Evolutionary conservation across 495 filamentous ascomycete genomes (phyloP).

Genomic region (Cairneyella variabilis): DNA sequence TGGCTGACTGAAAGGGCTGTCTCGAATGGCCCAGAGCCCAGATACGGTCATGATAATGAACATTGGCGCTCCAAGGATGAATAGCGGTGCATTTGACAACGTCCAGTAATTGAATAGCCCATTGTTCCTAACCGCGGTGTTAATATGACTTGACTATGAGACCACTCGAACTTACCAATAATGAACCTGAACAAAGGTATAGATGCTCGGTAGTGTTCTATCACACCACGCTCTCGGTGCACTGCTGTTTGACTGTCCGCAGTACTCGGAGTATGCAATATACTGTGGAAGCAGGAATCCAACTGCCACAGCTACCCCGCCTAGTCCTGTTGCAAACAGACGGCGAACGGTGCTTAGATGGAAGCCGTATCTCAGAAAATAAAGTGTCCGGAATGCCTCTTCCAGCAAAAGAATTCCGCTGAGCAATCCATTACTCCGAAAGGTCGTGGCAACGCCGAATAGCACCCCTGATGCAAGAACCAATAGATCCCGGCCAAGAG

Average conservation of each 20-base stretch:
- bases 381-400: constrained; percentile 25
- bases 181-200: constrained; percentile 78
- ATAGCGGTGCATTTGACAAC: constrained; percentile 81
- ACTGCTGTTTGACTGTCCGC: constrained; percentile 34
- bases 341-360: constrained; percentile 32
- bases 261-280: constrained; percentile 72
- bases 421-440: constrained; percentile 84
- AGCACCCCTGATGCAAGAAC: constrained; percentile 56
- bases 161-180: constrained; percentile 68
- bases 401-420: constrained; percentile 69
- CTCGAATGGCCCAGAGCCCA: constrained; percentile 47
- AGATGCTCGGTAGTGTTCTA: constrained; percentile 72
- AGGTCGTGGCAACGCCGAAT: constrained; percentile 70
- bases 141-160: background rate
- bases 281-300: constrained; percentile 70
- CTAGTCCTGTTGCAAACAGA: constrained; percentile 51
- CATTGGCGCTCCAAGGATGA: constrained; percentile 78
- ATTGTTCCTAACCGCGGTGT: constrained; percentile 60
- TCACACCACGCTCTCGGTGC: constrained; percentile 69
- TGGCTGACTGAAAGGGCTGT: too few species aligned
- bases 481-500: constrained; percentile 36
- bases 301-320: constrained; percentile 61
- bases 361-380: constrained; percentile 19
- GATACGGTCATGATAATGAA: constrained; percentile 64
- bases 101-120: constrained; percentile 93